Conservation (phyloP, 495 filamentous ascomycete species). For the Articulospora tetracladia region DNA sequence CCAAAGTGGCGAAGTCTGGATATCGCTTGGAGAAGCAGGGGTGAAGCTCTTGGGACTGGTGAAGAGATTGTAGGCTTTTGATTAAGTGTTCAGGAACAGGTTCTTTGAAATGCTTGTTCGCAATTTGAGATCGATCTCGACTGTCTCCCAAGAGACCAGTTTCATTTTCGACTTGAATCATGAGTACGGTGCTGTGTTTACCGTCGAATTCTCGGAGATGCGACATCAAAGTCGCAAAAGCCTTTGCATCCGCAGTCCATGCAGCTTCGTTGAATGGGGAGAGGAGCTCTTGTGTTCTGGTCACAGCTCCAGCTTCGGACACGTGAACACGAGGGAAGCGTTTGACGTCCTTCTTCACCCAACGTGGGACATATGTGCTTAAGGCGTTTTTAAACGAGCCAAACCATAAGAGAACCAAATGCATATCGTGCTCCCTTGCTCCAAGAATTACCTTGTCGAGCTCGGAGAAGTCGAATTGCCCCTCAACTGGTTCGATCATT, state of each 20-base stretch:
- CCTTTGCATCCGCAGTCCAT: constrained; percentile 33
- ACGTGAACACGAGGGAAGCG: constrained; percentile 39
- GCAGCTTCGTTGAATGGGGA: constrained; percentile 34
- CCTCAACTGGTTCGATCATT: constrained; percentile 43
- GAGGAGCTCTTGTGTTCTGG: constrained; percentile 31
- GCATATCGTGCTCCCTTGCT: constrained; percentile 36
- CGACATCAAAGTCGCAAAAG: constrained; percentile 34
- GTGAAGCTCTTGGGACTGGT: constrained; percentile 31
- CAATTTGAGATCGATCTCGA: constrained; percentile 34
- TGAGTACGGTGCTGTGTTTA: constrained; percentile 39
- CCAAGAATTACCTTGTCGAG: constrained; percentile 39
- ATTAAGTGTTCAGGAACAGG: constrained; percentile 34
- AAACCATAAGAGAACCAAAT: constrained; percentile 48
- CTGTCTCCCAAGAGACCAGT: constrained; percentile 42
- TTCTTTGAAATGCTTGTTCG: constrained; percentile 31
- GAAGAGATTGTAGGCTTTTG: constrained; percentile 25
- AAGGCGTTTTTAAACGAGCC: constrained; percentile 46
- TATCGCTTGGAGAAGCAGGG: constrained; percentile 28
- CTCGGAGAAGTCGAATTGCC: constrained; percentile 39
- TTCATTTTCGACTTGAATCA: constrained; percentile 50
- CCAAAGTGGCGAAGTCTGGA: constrained; percentile 28
- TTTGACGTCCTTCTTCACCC: constrained; percentile 40
- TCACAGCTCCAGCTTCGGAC: constrained; percentile 26
- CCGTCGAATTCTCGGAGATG: constrained; percentile 39
- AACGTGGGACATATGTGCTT: constrained; percentile 37